A percentile compares a stretch with the other conserved stretches of the same genome.
Conservation (phyloP, 352 stramenopile species). For the Globisporangium paddicum region DNA sequence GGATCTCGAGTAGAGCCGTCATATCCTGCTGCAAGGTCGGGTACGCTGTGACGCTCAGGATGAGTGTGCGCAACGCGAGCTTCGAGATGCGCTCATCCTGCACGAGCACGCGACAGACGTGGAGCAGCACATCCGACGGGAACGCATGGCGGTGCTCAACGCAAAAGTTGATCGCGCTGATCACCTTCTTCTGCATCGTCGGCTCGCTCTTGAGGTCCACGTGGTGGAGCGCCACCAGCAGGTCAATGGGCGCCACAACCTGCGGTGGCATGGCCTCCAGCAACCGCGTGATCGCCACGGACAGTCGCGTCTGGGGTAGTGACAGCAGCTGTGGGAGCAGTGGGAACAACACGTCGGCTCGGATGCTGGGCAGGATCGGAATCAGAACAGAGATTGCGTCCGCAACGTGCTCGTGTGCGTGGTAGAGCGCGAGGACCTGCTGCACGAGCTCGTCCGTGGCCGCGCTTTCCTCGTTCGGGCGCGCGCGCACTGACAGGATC, state of each 20-base stretch:
- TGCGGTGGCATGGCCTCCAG: conserved; percentile 72
- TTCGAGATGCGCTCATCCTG: conserved; percentile 56
- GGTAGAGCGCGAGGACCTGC: conserved; percentile 62
- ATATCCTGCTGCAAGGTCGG: conserved; percentile 60
- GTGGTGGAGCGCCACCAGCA: conserved; percentile 74
- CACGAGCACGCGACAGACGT: conserved; percentile 63
- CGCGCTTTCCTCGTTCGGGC: conserved; percentile 30
- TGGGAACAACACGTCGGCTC: conserved; percentile 49
- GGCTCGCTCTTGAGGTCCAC: conserved; percentile 64
- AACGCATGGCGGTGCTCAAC: conserved; percentile 78
- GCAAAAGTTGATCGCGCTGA: conserved; percentile 74
- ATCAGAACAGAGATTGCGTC: conserved; percentile 72
- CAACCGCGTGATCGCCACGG: conserved; percentile 64
- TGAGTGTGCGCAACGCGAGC: conserved; percentile 70
- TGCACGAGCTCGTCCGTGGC: conserved; percentile 44
- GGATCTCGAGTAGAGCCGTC: conserved; percentile 45
- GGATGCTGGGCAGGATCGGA: conserved; percentile 53
- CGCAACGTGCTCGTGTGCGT: conserved; percentile 43
- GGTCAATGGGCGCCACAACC: conserved; percentile 53
- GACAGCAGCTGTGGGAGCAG: conserved; percentile 54
- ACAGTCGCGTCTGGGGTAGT: conserved; percentile 45
- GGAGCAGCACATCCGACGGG: conserved; percentile 62
- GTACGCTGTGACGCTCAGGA: conserved; percentile 72
- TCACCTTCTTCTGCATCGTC: conserved; percentile 73
- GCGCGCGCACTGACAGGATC: conserved; percentile 46